Evolutionary conservation across 108 stramenopile genomes (phyloP).

Genomic region (Chaetoceros muelleri): DNA sequence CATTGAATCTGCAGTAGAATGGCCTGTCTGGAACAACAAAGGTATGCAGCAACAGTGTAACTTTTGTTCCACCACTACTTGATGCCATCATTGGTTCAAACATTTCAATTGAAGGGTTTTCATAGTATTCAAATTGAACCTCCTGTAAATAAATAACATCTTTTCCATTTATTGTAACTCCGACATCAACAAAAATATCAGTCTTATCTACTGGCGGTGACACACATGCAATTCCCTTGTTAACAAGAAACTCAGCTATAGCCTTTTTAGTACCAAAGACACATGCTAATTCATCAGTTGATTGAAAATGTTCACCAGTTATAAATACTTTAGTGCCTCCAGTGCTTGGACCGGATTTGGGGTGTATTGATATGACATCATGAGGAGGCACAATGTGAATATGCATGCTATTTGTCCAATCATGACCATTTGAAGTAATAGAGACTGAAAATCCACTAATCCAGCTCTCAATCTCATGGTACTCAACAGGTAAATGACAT

Average conservation of each 20-base stretch:
- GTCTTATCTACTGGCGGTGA: not conserved
- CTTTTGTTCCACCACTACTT: not conserved
- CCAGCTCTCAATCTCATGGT: not conserved
- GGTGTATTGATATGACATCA: not conserved
- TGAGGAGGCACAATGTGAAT: not conserved
- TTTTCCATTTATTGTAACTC: constrained; percentile 40
- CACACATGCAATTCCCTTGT: not conserved
- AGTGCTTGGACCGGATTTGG: not conserved
- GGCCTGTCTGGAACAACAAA: not conserved
- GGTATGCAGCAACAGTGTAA: not conserved
- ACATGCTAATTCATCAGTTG: not conserved
- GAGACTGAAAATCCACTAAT: not conserved
- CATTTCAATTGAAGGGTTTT: not conserved
- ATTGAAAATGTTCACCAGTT: not conserved
- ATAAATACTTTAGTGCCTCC: not conserved
- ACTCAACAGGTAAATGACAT: not conserved
- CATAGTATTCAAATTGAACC: constrained; percentile 17
- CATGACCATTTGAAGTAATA: not conserved
- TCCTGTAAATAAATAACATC: constrained; percentile 27
- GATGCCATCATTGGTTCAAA: not conserved
- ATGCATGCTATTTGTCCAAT: not conserved
- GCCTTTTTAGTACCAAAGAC: not conserved
- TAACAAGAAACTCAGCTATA: not conserved
- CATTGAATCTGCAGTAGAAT: not conserved
- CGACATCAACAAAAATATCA: constrained; percentile 6